Evolutionary conservation across 139 green algal species (phyloP), one percentile per base, ranked within the genome.

Genomic region (Micractinium sp.): DNA sequence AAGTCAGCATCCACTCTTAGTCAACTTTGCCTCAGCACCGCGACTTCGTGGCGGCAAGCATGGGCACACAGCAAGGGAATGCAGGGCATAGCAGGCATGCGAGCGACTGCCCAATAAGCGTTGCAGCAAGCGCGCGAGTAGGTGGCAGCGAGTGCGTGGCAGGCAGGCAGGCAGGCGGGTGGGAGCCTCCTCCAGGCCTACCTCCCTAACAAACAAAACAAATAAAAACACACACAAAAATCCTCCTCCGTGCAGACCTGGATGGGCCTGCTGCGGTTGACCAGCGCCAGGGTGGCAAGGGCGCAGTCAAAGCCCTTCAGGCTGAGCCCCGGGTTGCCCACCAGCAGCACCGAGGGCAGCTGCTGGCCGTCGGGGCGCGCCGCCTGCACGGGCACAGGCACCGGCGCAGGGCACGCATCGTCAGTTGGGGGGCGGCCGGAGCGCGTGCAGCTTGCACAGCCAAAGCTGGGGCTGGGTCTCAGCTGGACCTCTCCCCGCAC

Each of bases 221-320:
- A 23, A 16, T 16, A 67, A 16, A 14, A 67, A 16, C 15, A 67
- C 15, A 14, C 60, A 14, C 60, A 67, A 67, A 78, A 16, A 27
- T 18, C 73, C 31, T 38, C 73, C n/a, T 23, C 35, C 15, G 63
- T 2, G 20, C 61, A 3, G 27, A 87, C 84, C 85, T 91, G 63
- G 14, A 94, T 88, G 12, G 92, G 91, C 41, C 91, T 84, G 71
- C 92, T 78, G 38, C 88, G 80, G 69, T 92, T 90, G 19, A 95
- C 93, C 31, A 89, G 82, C 9, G 88, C 82, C 89, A 96, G 89
- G 13, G 86, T 88, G 19, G 88, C 88, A 22, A 95, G 81, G 19
- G 93, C 94, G 27, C 91, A 90, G 20, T 95, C 92, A 85, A 96
- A 96, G 41, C 93, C 94, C 73, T 96, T 96, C 31, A 96, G 88